phyloP scores from a whole-genome alignment of 176 grass and related monocot genomes.

The Oryza australiensis region DNA sequence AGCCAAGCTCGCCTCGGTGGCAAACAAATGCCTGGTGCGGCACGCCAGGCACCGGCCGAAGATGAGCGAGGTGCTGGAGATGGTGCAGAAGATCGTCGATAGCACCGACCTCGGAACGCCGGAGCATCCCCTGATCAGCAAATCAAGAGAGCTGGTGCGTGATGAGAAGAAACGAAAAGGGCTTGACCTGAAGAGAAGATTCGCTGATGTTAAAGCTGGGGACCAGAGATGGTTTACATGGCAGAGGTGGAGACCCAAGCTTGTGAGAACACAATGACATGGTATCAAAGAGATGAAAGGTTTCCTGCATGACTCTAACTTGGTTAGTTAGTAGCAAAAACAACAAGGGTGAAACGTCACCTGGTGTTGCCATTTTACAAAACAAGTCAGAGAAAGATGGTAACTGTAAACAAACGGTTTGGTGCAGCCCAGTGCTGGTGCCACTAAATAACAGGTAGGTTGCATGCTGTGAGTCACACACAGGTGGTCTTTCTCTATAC shows the following conservation, averaged over 20 bases:
- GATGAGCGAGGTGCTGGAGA: constrained; percentile 90
- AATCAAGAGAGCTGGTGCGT: constrained; percentile 37
- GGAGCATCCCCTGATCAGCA: constrained; percentile 43
- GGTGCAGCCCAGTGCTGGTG: neutral
- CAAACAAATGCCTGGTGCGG: constrained; percentile 78
- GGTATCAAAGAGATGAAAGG: neutral
- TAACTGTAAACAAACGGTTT: constrained; percentile 26
- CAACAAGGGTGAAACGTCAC: constrained; percentile 26
- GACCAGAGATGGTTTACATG: constrained; percentile 65
- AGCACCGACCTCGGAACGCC: constrained; percentile 56
- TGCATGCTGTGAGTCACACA: neutral
- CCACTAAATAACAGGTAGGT: constrained; percentile 28
- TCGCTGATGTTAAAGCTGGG: constrained; percentile 53
- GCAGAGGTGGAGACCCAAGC: constrained; percentile 72
- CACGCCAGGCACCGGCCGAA: constrained; percentile 67
- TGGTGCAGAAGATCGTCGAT: constrained; percentile 77
- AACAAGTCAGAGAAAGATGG: constrained; percentile 12
- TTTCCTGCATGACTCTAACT: constrained; percentile 34
- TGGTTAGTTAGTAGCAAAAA: constrained; percentile 21
- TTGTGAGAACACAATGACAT: constrained; percentile 79
- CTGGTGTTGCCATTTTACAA: neutral
- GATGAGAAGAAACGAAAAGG: constrained; percentile 55
- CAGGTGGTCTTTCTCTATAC: neutral
- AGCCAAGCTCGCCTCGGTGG: constrained; percentile 65
- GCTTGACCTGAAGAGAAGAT: constrained; percentile 58